Percentiles rank a stretch among this genome's conserved stretches.
phyloP scores from a whole-genome alignment of 2,329 filamentous ascomycete genomes.

The Neofusicoccum ribis region DNA sequence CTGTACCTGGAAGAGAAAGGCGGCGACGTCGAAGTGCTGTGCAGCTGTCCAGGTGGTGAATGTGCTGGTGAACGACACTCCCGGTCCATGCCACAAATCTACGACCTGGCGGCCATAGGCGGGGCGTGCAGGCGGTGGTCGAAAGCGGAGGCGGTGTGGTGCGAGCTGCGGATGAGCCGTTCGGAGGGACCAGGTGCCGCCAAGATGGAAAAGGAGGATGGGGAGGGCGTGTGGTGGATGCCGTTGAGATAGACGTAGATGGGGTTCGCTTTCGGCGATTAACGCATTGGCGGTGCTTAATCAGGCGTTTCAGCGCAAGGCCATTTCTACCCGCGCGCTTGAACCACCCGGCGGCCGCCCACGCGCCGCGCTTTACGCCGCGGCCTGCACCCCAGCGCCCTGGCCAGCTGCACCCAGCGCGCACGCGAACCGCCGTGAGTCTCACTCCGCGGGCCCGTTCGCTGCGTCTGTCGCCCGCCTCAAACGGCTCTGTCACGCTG shows the following conservation, averaged over 20 bases:
- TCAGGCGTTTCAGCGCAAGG: slow-evolving; percentile 1
- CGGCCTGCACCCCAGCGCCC: neutral
- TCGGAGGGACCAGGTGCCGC: neutral
- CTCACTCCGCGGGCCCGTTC: neutral
- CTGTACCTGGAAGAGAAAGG: slow-evolving; percentile 30
- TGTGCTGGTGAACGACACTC: slow-evolving; percentile 23
- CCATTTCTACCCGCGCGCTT: slow-evolving; percentile 4
- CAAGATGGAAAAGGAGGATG: slow-evolving; percentile 17
- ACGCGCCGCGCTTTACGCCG: neutral
- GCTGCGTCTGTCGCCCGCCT: neutral
- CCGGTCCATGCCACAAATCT: slow-evolving; percentile 31
- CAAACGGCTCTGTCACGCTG: neutral
- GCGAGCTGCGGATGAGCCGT: neutral
- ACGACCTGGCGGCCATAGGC: slow-evolving; percentile 37
- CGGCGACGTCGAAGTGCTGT: slow-evolving; percentile 24
- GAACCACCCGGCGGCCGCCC: neutral
- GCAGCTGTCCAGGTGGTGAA: slow-evolving; percentile 20
- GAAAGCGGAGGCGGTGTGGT: slow-evolving; percentile 17
- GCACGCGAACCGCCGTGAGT: neutral
- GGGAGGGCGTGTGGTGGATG: slow-evolving; percentile 7
- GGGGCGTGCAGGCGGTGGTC: slow-evolving; percentile 35
- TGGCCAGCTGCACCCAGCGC: no score
- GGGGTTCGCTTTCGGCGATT: slow-evolving; percentile 18
- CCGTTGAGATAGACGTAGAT: slow-evolving; percentile 18
- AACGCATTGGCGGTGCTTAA: slow-evolving; percentile 10